Base-by-base conservation (phyloP, 2,329 filamentous ascomycete genomes). In the Aspergillus brasiliensis region DNA sequence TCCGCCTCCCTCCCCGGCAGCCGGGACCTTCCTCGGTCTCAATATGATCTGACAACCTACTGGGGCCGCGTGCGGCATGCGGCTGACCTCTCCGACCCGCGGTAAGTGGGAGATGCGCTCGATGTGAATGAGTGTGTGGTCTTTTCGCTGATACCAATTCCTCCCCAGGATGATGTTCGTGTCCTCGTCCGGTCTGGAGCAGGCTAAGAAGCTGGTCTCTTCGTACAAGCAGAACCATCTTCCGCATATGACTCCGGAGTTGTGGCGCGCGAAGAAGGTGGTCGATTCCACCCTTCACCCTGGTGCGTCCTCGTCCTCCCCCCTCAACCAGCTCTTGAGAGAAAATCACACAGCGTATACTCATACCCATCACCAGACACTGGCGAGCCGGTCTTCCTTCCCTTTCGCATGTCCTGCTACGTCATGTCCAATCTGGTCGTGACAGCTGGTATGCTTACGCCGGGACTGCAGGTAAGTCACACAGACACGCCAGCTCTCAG, bases 351-450 rank as follows among this genome's bases (percentile, higher is more conserved):
- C 11, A 15, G 31, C 31, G 25, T 28, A 40, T 49, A 54, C 47
- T 38, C 37, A 53, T 31, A 58, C 8, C 0, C 40, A 5, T 13
- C 28, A 6, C 23, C 65, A 96, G 95, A 99, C 77, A 98, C 93
- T 17, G 95, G 95, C 67, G 83, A 93, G 75, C 89, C 94, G 51
- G 93, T 99, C 64, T 86, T 98, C 69, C 84, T 99, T 17, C 95
- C 95, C 19, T 98, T 98, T 76, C 91, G 95, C 75, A 99, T 99
- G 95, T 98, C 94, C 54, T 91, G 86, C 79, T 99, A 95, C 75
- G 92, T 96, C 57, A 79, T 98, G 57, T 93, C 93, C 65, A 99
- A 99, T 78, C 80, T 99, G 75, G 83, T 98, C 59, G 94, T 98
- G 62, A 99, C 95, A 48, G 94, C 88, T 6, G 95, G 95, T 70